These are phyloP conservation scores for Diaporthe sp. DNA, from an alignment of 2,329 filamentous ascomycete species.

Conservation along the genomic window DNA sequence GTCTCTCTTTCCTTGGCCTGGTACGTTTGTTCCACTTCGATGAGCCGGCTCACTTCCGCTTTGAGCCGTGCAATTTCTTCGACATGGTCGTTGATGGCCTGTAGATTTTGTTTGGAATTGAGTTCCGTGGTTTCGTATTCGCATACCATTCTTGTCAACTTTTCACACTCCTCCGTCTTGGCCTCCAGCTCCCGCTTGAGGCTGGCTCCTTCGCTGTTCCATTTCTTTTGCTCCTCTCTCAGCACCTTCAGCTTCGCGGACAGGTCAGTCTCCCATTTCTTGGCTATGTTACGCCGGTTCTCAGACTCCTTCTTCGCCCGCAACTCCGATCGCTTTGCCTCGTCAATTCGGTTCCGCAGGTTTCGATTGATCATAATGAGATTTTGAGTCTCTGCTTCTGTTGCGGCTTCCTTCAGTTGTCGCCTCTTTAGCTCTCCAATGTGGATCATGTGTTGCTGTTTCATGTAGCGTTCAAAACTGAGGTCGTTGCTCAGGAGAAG, in stretches of 20 bases:
- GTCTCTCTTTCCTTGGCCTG: slow-evolving; percentile 74
- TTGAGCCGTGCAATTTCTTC: slow-evolving; percentile 72
- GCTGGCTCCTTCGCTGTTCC: slow-evolving; percentile 67
- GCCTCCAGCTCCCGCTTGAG: slow-evolving; percentile 70
- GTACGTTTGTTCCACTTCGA: slow-evolving; percentile 71
- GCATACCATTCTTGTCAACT: slow-evolving; percentile 74
- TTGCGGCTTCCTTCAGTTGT: slow-evolving; percentile 81
- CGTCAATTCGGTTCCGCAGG: slow-evolving; percentile 78
- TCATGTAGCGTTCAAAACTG: slow-evolving; percentile 86
- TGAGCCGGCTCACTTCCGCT: slow-evolving; percentile 69
- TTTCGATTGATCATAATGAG: slow-evolving; percentile 82
- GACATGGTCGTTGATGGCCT: slow-evolving; percentile 71
- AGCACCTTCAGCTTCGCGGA: slow-evolving; percentile 74
- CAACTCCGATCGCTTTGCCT: slow-evolving; percentile 77
- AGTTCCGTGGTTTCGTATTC: slow-evolving; percentile 78
- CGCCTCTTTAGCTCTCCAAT: slow-evolving; percentile 83
- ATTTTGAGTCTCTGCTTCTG: slow-evolving; percentile 86
- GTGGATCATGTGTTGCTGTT: slow-evolving; percentile 84
- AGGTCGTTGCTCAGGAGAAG: slow-evolving; percentile 83
- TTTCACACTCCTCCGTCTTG: slow-evolving; percentile 71
- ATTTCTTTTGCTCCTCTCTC: slow-evolving; percentile 78
- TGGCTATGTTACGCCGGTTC: slow-evolving; percentile 77
- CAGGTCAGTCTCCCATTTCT: slow-evolving; percentile 83
- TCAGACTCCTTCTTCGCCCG: slow-evolving; percentile 80
- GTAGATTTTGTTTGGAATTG: slow-evolving; percentile 72